Conservation (phyloP, 2,329 filamentous ascomycete genomes). For the Cladosporium halotolerans region DNA sequence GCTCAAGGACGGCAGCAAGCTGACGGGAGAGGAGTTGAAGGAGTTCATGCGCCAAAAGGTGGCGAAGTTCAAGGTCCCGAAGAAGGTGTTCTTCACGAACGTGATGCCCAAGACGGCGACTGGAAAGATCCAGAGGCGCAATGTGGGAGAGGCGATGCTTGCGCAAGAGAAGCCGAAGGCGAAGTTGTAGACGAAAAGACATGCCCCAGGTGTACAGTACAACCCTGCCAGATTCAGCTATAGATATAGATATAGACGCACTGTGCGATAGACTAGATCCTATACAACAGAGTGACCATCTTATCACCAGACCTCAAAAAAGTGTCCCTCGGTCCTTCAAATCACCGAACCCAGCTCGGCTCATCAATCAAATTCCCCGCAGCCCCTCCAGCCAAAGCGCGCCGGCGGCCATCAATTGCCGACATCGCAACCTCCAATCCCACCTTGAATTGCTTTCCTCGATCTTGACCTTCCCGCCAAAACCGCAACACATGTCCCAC, state of each 20-base stretch:
- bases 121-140: conserved; percentile 77
- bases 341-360: not conserved
- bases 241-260: not conserved
- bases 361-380: not conserved
- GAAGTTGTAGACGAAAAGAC: conserved; percentile 6
- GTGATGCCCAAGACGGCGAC: conserved; percentile 84
- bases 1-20: conserved; percentile 55
- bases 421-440: conserved; percentile 9
- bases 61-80: conserved; percentile 80
- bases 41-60: conserved; percentile 62
- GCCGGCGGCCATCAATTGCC: conserved; percentile 5
- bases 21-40: conserved; percentile 57
- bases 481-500: not conserved
- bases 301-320: too few species aligned
- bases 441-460: not conserved
- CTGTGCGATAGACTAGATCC: not conserved
- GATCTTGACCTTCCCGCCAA: not conserved
- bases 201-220: too few species aligned
- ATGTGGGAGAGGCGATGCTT: conserved; percentile 80
- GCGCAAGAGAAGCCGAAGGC: conserved; percentile 29
- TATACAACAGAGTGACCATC: not conserved
- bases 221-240: too few species aligned
- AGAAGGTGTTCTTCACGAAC: conserved; percentile 77
- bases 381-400: not conserved
- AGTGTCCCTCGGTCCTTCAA: too few species aligned